phyloP scores from a whole-genome alignment of 129 eudicot species.

The Dittrichia graveolens region DNA sequence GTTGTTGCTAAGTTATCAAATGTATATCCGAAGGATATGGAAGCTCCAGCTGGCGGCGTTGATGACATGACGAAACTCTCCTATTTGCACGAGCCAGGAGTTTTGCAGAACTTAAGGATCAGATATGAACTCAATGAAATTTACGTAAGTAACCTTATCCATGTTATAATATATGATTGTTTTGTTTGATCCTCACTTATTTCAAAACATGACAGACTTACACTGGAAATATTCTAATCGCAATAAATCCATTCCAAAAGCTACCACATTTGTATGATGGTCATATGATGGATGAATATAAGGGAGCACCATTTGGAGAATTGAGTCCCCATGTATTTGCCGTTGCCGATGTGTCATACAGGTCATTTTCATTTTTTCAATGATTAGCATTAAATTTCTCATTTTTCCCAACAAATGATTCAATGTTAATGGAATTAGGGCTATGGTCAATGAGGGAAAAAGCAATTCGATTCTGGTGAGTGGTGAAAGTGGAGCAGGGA shows the following conservation, averaged over 20 bases:
- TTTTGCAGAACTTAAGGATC: slow-evolving; percentile 66
- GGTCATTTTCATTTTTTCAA: slow-evolving; percentile 46
- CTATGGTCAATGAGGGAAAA: slow-evolving; percentile 89
- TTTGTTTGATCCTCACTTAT: slow-evolving; percentile 24
- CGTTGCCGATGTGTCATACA: slow-evolving; percentile 94
- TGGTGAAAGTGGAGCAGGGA: slow-evolving; percentile 99
- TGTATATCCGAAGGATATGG: slow-evolving; percentile 87
- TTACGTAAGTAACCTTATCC: slow-evolving; percentile 56
- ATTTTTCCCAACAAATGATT: neutral
- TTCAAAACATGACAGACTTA: slow-evolving; percentile 67
- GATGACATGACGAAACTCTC: slow-evolving; percentile 98
- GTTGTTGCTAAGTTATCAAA: slow-evolving; percentile 76
- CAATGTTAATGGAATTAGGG: slow-evolving; percentile 53
- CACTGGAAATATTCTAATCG: slow-evolving; percentile 97
- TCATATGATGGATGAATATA: slow-evolving; percentile 99
- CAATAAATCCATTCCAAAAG: slow-evolving; percentile 97
- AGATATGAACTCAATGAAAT: slow-evolving; percentile 99
- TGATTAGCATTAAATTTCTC: neutral
- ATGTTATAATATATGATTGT: neutral
- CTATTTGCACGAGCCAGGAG: slow-evolving; percentile 99
- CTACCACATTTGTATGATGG: slow-evolving; percentile 82
- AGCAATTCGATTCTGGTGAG: slow-evolving; percentile 97
- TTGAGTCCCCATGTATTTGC: slow-evolving; percentile 99
- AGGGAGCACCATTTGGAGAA: slow-evolving; percentile 96
- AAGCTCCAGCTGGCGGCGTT: slow-evolving; percentile 98